Evolutionary conservation across 2,329 filamentous ascomycete species (phyloP).

Genomic region (Fusarium buharicum): DNA sequence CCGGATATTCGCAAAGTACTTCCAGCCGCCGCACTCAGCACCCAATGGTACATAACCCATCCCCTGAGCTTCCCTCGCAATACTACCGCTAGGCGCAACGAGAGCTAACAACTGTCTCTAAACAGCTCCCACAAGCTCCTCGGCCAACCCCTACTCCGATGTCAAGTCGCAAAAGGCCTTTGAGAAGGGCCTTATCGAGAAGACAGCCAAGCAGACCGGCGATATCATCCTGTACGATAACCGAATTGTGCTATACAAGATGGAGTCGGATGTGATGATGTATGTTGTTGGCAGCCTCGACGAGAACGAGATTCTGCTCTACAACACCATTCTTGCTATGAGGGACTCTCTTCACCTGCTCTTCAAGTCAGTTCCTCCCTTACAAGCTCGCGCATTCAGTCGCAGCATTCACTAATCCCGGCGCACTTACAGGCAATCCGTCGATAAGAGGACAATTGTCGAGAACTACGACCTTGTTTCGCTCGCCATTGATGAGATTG

Average conservation of each 20-base stretch:
- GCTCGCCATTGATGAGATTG: constrained; percentile 92
- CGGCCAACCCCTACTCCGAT: constrained; percentile 81
- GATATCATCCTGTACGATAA: constrained; percentile 99
- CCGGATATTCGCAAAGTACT: constrained; percentile 95
- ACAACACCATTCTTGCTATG: constrained; percentile 92
- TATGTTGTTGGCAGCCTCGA: constrained; percentile 92
- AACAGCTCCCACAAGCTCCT: constrained; percentile 57
- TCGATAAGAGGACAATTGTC: constrained; percentile 96
- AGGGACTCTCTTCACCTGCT: constrained; percentile 89
- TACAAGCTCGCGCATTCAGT: background rate
- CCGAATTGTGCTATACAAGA: constrained; percentile 96
- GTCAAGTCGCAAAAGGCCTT: constrained; percentile 95
- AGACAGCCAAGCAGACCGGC: constrained; percentile 93
- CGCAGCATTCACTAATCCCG: constrained; percentile 12
- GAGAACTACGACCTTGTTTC: constrained; percentile 98
- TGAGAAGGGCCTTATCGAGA: constrained; percentile 93
- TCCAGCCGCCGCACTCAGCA: constrained; percentile 69
- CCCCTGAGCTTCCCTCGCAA: constrained; percentile 30
- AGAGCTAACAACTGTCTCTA: constrained; percentile 42
- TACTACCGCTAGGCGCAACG: constrained; percentile 40
- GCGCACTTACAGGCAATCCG: constrained; percentile 75
- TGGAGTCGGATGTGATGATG: constrained; percentile 95
- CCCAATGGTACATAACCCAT: constrained; percentile 48
- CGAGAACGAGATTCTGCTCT: constrained; percentile 96
- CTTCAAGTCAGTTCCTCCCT: constrained; percentile 75